Conservation (phyloP, 78 protist genomes). For the Dictyostelium capitatum region DNA sequence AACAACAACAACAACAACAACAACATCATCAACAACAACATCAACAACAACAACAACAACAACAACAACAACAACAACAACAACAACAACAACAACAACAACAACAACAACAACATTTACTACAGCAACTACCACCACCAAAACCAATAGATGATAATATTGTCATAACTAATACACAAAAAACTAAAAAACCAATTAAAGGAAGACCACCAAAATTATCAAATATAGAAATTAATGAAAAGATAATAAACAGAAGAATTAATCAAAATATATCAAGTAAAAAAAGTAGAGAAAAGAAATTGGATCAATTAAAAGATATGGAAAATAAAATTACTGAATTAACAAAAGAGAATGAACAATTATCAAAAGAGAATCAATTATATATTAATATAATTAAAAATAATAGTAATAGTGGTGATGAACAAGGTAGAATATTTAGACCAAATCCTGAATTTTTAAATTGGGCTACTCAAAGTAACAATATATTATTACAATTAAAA, state of each 20-base stretch:
- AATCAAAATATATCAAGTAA: slow-evolving; percentile 4
- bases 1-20: too few species aligned
- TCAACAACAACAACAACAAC: background rate
- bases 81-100: background rate
- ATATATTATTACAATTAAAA: background rate
- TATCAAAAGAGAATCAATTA: background rate
- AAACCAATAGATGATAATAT: too few species aligned
- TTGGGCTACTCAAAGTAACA: background rate
- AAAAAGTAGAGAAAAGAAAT: background rate
- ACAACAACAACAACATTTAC: background rate
- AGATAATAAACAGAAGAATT: background rate
- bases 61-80: background rate
- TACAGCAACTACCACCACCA: background rate
- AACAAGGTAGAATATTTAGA: background rate
- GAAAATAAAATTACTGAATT: background rate
- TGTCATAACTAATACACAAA: too few species aligned
- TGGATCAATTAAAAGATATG: background rate
- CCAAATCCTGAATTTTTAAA: background rate
- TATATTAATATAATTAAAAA: background rate
- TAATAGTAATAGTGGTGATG: background rate
- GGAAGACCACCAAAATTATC: too few species aligned
- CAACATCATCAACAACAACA: background rate
- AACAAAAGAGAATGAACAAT: background rate
- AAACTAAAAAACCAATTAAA: too few species aligned
- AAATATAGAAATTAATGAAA: background rate